phyloP scores from a whole-genome alignment of 2,329 filamentous ascomycete species.

The Pseudopithomyces chartarum region DNA sequence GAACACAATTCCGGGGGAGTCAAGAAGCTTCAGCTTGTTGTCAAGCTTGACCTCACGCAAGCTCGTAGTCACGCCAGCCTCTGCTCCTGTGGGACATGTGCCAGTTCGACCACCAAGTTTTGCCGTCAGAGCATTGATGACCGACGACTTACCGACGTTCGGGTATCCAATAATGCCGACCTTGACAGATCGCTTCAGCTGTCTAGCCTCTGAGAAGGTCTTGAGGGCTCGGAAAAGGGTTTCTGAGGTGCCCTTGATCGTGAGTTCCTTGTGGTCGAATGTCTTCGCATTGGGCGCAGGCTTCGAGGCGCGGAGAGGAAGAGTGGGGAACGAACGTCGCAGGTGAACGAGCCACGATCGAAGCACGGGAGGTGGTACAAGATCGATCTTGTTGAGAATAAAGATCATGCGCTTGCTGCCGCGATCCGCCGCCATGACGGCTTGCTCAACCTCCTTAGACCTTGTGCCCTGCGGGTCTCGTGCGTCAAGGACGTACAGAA shows the following conservation, averaged over 20 bases:
- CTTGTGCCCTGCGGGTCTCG: constrained; percentile 89
- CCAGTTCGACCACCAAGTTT: constrained; percentile 71
- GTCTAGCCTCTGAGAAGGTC: constrained; percentile 79
- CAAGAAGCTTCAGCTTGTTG: constrained; percentile 89
- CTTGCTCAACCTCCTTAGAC: constrained; percentile 87
- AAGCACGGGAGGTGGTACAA: constrained; percentile 80
- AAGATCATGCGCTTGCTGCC: constrained; percentile 88
- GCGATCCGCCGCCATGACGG: constrained; percentile 84
- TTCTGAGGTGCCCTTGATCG: constrained; percentile 81
- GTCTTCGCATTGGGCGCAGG: constrained; percentile 84
- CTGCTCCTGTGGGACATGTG: constrained; percentile 85
- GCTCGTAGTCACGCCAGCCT: constrained; percentile 89
- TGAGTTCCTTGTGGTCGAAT: constrained; percentile 90
- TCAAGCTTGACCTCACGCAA: constrained; percentile 92
- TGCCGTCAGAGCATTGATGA: constrained; percentile 89
- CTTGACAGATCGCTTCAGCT: constrained; percentile 86
- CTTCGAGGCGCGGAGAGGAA: constrained; percentile 83
- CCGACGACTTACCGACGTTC: constrained; percentile 94
- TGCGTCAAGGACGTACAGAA: constrained; percentile 91
- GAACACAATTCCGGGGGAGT: constrained; percentile 95
- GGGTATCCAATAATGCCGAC: constrained; percentile 95
- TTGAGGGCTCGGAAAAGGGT: constrained; percentile 89
- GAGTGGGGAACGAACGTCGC: constrained; percentile 86
- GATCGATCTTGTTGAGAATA: constrained; percentile 93
- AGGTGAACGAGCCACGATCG: constrained; percentile 85